Evolutionary conservation across 495 filamentous ascomycete genomes (phyloP).

Genomic region (Aspergillus wentii): DNA sequence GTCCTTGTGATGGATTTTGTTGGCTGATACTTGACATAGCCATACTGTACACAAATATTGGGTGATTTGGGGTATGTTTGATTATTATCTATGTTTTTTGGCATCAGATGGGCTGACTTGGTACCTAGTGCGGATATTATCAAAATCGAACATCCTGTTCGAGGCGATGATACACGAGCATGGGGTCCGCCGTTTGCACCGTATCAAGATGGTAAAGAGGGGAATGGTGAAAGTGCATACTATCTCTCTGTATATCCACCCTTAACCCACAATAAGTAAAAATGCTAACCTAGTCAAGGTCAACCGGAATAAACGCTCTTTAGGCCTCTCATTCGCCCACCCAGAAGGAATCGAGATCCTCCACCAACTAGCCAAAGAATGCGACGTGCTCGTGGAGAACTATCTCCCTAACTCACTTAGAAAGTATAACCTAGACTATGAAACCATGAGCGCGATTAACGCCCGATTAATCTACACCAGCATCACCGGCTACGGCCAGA

Average conservation of each 20-base stretch:
- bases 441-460: constrained; percentile 71
- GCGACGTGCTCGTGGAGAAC: constrained; percentile 94
- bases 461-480: constrained; percentile 65
- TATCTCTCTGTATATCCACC: constrained; percentile 69
- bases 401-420: constrained; percentile 85
- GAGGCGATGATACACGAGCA: constrained; percentile 90
- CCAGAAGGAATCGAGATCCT: constrained; percentile 77
- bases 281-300: constrained; percentile 53
- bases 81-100: no score
- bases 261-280: no score
- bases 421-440: constrained; percentile 87
- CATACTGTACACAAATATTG: constrained; percentile 9
- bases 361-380: constrained; percentile 75
- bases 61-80: constrained; percentile 9
- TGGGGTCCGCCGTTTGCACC: constrained; percentile 95
- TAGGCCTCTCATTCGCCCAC: constrained; percentile 87
- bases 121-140: constrained; percentile 82
- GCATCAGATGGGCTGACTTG: no score
- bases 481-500: constrained; percentile 81
- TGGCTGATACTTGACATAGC: background rate
- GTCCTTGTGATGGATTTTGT: no score
- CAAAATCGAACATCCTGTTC: constrained; percentile 88
- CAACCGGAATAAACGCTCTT: constrained; percentile 93
- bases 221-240: constrained; percentile 90
- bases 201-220: constrained; percentile 58